Conservation (phyloP, 2,329 filamentous ascomycete species). For the Pseudocercospora fijiensis region DNA sequence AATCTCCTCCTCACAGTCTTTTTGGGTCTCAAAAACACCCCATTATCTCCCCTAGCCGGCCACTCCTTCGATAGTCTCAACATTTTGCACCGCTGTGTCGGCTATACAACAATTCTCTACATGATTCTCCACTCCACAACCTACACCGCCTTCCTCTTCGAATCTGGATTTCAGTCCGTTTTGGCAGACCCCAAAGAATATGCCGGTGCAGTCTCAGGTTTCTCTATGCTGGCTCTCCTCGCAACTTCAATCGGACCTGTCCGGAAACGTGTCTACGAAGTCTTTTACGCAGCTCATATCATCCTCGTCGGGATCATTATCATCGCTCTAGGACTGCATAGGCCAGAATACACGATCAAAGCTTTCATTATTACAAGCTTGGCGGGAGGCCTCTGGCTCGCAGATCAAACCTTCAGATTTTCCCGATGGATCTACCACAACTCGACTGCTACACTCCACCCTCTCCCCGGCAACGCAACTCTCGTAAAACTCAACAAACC, state of each 20-base stretch:
- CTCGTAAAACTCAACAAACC: constrained; percentile 21
- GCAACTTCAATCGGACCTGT: constrained; percentile 26
- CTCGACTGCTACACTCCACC: constrained; percentile 25
- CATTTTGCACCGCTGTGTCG: constrained; percentile 29
- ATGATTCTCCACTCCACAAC: constrained; percentile 25
- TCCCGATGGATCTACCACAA: constrained; percentile 23
- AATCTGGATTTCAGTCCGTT: background rate
- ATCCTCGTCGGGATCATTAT: constrained; percentile 24
- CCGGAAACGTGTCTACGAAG: constrained; percentile 28
- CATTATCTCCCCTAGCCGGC: constrained; percentile 30
- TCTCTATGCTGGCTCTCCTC: constrained; percentile 27
- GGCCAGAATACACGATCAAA: constrained; percentile 21
- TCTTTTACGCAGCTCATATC: constrained; percentile 29
- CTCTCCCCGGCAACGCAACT: constrained; percentile 25
- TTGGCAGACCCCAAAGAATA: constrained; percentile 16
- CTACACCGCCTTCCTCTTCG: constrained; percentile 18
- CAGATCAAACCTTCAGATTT: constrained; percentile 25
- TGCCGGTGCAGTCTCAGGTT: constrained; percentile 25
- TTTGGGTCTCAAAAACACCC: constrained; percentile 31
- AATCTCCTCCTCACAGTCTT: constrained; percentile 31
- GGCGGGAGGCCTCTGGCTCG: constrained; percentile 22
- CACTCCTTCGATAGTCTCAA: constrained; percentile 30
- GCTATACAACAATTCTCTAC: constrained; percentile 27
- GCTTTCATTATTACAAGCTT: constrained; percentile 27
- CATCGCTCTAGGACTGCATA: constrained; percentile 29